Conservation (phyloP, 2,329 filamentous ascomycete genomes). For the Xylaria arbuscula region DNA sequence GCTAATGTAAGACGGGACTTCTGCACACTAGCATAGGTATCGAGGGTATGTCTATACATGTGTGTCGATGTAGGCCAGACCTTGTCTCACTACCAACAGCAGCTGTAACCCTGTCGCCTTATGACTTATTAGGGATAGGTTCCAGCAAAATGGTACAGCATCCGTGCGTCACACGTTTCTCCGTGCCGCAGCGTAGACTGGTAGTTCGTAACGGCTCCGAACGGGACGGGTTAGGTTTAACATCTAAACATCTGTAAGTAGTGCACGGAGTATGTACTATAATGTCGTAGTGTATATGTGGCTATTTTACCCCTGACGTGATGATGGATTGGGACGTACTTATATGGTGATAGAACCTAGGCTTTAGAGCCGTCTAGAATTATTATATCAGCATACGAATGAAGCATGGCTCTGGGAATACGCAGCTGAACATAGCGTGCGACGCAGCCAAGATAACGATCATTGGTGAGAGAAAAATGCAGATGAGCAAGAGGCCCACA, state of each 20-base stretch:
- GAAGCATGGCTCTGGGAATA: constrained; percentile 11
- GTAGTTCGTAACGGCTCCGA: constrained; percentile 10
- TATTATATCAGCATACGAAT: constrained; percentile 8
- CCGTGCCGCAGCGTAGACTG: constrained; percentile 3
- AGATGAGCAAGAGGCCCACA: constrained; percentile 21
- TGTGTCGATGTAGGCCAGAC: too few species aligned
- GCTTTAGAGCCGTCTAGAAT: constrained; percentile 24
- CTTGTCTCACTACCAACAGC: background rate
- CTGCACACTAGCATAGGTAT: background rate
- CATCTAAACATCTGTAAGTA: background rate
- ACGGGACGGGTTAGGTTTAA: background rate
- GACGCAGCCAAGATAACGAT: constrained; percentile 21
- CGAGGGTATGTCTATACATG: too few species aligned
- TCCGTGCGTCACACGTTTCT: constrained; percentile 12
- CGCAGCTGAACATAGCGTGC: constrained; percentile 24
- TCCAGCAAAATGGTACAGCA: constrained; percentile 26
- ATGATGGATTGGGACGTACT: background rate
- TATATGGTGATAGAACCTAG: background rate
- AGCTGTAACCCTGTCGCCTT: constrained; percentile 19
- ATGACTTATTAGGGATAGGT: constrained; percentile 7
- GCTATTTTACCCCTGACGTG: background rate
- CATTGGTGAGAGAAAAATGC: constrained; percentile 9
- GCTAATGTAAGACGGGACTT: constrained; percentile 7
- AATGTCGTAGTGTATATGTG: background rate
- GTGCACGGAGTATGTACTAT: background rate